These are phyloP conservation scores for Backusella liffmaniae DNA, from an alignment of 192 early-diverging fungal species.

Conservation along the genomic window DNA sequence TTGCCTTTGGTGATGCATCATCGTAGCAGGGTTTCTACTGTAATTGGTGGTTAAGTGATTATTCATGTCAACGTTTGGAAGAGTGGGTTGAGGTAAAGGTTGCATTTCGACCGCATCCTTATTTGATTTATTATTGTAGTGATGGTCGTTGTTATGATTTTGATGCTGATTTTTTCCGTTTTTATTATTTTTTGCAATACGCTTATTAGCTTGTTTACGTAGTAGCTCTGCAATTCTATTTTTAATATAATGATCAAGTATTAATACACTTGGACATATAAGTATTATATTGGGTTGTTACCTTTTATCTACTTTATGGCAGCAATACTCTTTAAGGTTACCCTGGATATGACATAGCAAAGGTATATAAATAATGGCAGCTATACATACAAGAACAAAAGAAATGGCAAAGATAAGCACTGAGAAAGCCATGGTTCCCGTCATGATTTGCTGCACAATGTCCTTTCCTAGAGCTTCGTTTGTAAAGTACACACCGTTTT, in stretches of 20 bases:
- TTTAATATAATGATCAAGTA: neutral
- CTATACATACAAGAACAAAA: constrained; percentile 53
- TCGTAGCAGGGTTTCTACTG: neutral
- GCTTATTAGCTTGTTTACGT: constrained; percentile 14
- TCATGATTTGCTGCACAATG: constrained; percentile 33
- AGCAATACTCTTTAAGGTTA: constrained; percentile 89
- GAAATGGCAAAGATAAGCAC: constrained; percentile 55
- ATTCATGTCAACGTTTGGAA: constrained; percentile 15
- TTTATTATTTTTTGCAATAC: constrained; percentile 11
- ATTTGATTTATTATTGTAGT: neutral
- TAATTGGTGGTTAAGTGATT: neutral
- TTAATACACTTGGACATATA: neutral
- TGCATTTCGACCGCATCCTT: constrained; percentile 14
- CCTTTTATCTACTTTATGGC: constrained; percentile 90
- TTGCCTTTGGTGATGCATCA: neutral
- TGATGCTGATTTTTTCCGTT: neutral
- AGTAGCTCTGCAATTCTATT: constrained; percentile 16
- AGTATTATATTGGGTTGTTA: constrained; percentile 25
- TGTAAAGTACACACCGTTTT: constrained; percentile 12
- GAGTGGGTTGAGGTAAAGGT: constrained; percentile 15
- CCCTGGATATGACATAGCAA: constrained; percentile 76
- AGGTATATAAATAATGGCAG: constrained; percentile 76
- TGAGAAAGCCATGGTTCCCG: constrained; percentile 57
- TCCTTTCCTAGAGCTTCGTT: constrained; percentile 22
- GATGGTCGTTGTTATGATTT: neutral